Evolutionary conservation across 495 filamentous ascomycete species (phyloP), one percentile per base, ranked within the genome.

Genomic region (Penicillium parvum): DNA sequence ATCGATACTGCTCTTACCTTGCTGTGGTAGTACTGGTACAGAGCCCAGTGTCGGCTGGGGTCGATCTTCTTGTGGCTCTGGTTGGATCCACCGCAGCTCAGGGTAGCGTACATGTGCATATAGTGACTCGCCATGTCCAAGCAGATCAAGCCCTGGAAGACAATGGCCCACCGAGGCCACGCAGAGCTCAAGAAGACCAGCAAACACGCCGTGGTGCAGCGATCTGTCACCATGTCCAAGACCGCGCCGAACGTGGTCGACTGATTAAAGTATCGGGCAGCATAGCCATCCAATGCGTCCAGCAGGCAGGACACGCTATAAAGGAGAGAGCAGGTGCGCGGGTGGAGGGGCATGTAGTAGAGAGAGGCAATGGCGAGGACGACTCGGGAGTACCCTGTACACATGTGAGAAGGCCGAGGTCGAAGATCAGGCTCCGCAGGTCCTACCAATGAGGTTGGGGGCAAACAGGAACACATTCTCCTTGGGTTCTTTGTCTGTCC

Each of bases 301-400:
- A 98, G 81, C 22, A 96, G 75, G 64, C 94, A 98, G 15, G 88
- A 95, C 35, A 96, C 72, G 53, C 79, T 87, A 69, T 98, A 98
- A 21, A 97, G 85, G 36, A 88, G 53, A 38, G 85, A 88, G 71
- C 92, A 97, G 17, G 90, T 96, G 57, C 91, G 82, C 3, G 92
- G 92, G 61, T 98, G 92, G 21, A 96, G 77, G 16, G 90, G 90
- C 92, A 97, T 97, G 73, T 94, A 98, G 73, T 96, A 96, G 47
- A 98, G 83, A 36, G 90, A 95, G 27, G 86, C 88, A 47, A 95
- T 71, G 47, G 91, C 86, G 42, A 98, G 81, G 49, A 96, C 71
- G 55, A 97, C 84, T 52, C 92, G 85, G 42, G 72, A 76, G 68
- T 97, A 97, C 50, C 92, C 91, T 95, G 47, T n/a, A 15, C 11